These are phyloP conservation scores for Trichoderma oligosporum DNA, from an alignment of 2,329 filamentous ascomycete species.

Conservation along the genomic window DNA sequence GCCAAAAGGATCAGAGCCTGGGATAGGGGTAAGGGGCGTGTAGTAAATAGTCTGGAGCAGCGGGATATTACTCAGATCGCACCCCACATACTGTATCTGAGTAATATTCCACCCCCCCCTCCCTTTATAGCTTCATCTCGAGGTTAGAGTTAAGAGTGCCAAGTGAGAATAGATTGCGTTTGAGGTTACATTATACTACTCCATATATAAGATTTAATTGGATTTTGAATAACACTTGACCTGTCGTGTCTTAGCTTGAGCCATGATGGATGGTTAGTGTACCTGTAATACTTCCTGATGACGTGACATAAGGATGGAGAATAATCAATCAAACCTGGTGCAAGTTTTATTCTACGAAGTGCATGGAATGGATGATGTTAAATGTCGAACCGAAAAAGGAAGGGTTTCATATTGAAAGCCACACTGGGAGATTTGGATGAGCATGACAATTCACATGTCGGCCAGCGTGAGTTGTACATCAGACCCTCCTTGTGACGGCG, in stretches of 20 bases:
- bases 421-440: background rate
- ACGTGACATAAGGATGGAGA: background rate
- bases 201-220: too few relatives aligned
- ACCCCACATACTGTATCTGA: slow-evolving; percentile 1
- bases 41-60: too few relatives aligned
- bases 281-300: background rate
- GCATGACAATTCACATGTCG: background rate
- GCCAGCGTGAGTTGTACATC: background rate
- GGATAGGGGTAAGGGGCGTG: background rate
- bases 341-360: background rate
- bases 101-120: background rate
- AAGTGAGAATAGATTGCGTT: background rate
- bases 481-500: too few relatives aligned
- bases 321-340: too few relatives aligned
- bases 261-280: background rate
- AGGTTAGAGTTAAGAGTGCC: background rate
- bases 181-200: background rate
- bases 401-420: background rate
- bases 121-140: background rate
- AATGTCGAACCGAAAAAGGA: background rate
- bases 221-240: background rate
- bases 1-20: background rate
- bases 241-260: background rate
- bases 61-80: slow-evolving; percentile 5
- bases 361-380: too few relatives aligned